Evolutionary conservation across 345 rosid genomes (phyloP).

Genomic region (Trapa bicornis): DNA sequence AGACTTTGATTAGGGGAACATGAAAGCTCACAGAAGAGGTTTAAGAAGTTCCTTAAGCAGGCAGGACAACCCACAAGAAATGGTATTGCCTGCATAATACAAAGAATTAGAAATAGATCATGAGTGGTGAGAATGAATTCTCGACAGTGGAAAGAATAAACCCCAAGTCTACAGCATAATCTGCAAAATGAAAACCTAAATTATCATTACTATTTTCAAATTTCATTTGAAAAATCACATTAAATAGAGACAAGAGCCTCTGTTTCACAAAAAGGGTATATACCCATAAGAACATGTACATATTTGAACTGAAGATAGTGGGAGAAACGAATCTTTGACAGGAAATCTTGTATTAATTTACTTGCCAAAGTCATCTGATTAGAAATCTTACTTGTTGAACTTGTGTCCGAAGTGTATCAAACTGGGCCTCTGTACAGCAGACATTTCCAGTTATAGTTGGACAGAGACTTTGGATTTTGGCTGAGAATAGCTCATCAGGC

Average conservation of each 20-base stretch:
- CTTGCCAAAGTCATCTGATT: background rate
- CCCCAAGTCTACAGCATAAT: background rate
- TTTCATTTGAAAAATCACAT: background rate
- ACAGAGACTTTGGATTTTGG: slow-evolving; percentile 88
- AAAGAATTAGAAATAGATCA: slow-evolving; percentile 1
- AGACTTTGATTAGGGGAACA: slow-evolving; percentile 91
- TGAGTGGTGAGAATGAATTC: background rate
- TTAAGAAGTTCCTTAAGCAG: slow-evolving; percentile 90
- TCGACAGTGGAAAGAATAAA: background rate
- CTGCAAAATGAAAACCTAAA: background rate
- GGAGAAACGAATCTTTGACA: background rate
- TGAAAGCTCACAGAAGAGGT: slow-evolving; percentile 84
- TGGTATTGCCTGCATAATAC: slow-evolving; percentile 61
- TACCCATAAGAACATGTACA: background rate
- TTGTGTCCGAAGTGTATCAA: slow-evolving; percentile 72
- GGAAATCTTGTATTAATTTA: background rate
- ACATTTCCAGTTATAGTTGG: slow-evolving; percentile 82
- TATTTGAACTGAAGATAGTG: background rate
- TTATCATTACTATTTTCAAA: background rate
- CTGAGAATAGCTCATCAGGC: slow-evolving; percentile 83
- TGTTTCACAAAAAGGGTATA: background rate
- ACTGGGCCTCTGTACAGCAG: slow-evolving; percentile 87
- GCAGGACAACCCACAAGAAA: slow-evolving; percentile 98
- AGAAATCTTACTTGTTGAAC: slow-evolving; percentile 66
- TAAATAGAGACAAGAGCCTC: background rate